These are phyloP conservation scores for Suillus decipiens DNA, from an alignment of 768 basidiomycete genomes.

Conservation along the genomic window DNA sequence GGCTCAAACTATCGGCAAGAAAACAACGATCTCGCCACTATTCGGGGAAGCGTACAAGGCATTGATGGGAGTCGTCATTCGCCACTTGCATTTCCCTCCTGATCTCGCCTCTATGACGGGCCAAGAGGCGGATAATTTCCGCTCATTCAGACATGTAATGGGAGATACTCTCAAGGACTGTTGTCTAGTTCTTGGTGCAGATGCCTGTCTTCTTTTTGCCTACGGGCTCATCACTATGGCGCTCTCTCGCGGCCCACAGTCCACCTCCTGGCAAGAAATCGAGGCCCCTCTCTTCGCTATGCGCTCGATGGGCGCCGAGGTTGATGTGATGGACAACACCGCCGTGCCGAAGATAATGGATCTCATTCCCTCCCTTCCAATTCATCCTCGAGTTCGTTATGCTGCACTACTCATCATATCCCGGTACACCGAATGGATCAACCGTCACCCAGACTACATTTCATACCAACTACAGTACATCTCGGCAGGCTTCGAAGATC, in stretches of 20 bases:
- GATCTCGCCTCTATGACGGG: conserved; percentile 65
- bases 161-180: conserved; percentile 99
- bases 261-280: conserved; percentile 89
- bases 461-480: conserved; percentile 86
- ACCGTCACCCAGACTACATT: conserved; percentile 85
- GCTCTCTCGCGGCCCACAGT: conserved; percentile 57
- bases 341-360: conserved; percentile 97
- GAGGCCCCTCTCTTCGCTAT: conserved; percentile 98
- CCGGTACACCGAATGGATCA: conserved; percentile 97
- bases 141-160: conserved; percentile 96
- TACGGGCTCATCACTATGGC: conserved; percentile 80
- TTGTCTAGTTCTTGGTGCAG: conserved; percentile 88
- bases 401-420: conserved; percentile 94
- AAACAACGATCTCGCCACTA: conserved; percentile 65
- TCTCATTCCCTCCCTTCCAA: conserved; percentile 85
- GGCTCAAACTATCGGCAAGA: conserved; percentile 85
- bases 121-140: conserved; percentile 92
- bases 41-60: conserved; percentile 82
- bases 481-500: conserved; percentile 85
- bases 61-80: conserved; percentile 84
- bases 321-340: conserved; percentile 78
- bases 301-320: conserved; percentile 96
- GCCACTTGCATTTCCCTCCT: conserved; percentile 87
- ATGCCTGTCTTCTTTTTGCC: conserved; percentile 77
- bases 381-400: conserved; percentile 90